Evolutionary conservation across 2,329 filamentous ascomycete species (phyloP).

Genomic region (Fusarium pininemorale): DNA sequence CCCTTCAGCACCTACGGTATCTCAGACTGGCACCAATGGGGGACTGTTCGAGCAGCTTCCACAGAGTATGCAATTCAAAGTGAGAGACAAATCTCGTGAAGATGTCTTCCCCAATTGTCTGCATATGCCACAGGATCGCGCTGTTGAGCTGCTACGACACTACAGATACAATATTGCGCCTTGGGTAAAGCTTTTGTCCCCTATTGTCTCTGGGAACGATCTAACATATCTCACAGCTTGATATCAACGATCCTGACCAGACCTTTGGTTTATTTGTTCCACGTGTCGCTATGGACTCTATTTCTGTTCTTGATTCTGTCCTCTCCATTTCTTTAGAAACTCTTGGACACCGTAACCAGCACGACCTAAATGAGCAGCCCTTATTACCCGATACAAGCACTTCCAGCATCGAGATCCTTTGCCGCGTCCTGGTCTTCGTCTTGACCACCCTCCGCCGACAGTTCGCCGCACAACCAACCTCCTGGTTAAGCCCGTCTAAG

Average conservation of each 20-base stretch:
- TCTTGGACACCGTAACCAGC: slow-evolving; percentile 18
- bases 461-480: slow-evolving; percentile 26
- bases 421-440: slow-evolving; percentile 16
- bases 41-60: slow-evolving; percentile 17
- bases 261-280: slow-evolving; percentile 52
- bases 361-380: slow-evolving; percentile 2
- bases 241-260: slow-evolving; percentile 53
- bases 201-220: not conserved
- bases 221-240: slow-evolving; percentile 46
- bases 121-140: slow-evolving; percentile 39
- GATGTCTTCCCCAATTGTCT: slow-evolving; percentile 38
- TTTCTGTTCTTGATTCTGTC: slow-evolving; percentile 40
- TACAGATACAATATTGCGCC: slow-evolving; percentile 57
- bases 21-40: slow-evolving; percentile 9
- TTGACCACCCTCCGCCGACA: slow-evolving; percentile 26
- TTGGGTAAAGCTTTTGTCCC: slow-evolving; percentile 48
- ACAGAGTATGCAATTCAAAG: not conserved
- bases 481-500: slow-evolving; percentile 35
- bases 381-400: slow-evolving; percentile 9
- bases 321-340: slow-evolving; percentile 38
- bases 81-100: not conserved
- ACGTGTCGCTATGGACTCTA: slow-evolving; percentile 41
- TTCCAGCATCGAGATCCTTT: slow-evolving; percentile 5
- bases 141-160: slow-evolving; percentile 50
- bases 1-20: not conserved